Conservation (phyloP, 768 basidiomycete genomes). For the Dictyophora rubrovolvata region DNA sequence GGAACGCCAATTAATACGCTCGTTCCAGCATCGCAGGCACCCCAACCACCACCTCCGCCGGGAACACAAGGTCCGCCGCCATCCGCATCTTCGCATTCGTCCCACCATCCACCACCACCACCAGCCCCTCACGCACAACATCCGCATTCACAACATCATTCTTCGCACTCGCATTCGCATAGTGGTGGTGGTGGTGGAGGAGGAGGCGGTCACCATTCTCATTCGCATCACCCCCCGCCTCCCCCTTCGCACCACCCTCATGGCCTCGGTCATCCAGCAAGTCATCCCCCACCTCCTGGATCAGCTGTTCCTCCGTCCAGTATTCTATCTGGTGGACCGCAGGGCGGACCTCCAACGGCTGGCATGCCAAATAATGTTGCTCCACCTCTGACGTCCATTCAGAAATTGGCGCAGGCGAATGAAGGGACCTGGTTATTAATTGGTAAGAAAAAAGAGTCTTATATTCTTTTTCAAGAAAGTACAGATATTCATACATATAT, state of each 20-base stretch:
- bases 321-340: constrained; percentile 28
- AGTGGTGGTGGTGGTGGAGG: neutral
- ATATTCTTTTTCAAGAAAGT: neutral
- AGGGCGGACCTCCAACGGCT: constrained; percentile 26
- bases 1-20: too few relatives aligned
- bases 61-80: too few relatives aligned
- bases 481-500: constrained; percentile 7
- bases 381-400: constrained; percentile 37
- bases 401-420: constrained; percentile 77
- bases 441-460: constrained; percentile 37
- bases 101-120: constrained; percentile 60
- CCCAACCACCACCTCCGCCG: too few relatives aligned
- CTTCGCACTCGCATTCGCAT: constrained; percentile 8
- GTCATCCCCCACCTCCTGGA: constrained; percentile 33
- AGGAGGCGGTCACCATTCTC: neutral
- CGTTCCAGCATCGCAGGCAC: too few relatives aligned
- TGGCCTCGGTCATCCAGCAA: constrained; percentile 27
- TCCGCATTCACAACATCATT: constrained; percentile 19
- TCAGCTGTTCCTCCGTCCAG: constrained; percentile 15
- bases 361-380: constrained; percentile 24
- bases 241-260: constrained; percentile 30
- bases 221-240: constrained; percentile 17
- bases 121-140: constrained; percentile 34
- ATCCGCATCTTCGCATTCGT: neutral
- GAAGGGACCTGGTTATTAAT: constrained; percentile 95